Conservation (phyloP, 331 rosid species). For the Phaseolus coccineus region DNA sequence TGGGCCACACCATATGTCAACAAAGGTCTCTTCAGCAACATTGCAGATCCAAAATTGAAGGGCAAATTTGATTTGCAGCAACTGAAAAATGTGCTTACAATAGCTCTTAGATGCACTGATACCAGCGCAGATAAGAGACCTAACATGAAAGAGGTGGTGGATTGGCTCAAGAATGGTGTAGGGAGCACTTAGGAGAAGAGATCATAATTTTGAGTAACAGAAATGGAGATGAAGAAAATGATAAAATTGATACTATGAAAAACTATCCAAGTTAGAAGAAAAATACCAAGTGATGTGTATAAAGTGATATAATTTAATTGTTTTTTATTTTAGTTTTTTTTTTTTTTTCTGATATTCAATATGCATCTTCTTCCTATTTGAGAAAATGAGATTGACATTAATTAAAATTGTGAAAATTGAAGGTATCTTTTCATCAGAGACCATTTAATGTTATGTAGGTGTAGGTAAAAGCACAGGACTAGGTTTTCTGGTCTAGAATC, state of each 20-base stretch:
- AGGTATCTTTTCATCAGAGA: constrained; percentile 27
- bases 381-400: constrained; percentile 3
- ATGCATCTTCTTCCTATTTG: neutral
- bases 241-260: constrained; percentile 47
- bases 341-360: neutral
- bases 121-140: constrained; percentile 61
- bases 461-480: neutral
- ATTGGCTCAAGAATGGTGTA: constrained; percentile 57
- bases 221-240: constrained; percentile 35
- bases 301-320: constrained; percentile 41
- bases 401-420: constrained; percentile 14
- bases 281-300: constrained; percentile 36
- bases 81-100: constrained; percentile 49
- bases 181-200: constrained; percentile 31
- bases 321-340: neutral
- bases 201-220: neutral
- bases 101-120: constrained; percentile 68
- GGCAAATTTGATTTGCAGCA: constrained; percentile 58
- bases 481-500: neutral
- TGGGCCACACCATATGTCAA: constrained; percentile 71
- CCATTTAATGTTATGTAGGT: neutral
- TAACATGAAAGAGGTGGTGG: constrained; percentile 64
- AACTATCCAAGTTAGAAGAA: constrained; percentile 35
- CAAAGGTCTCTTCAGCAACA: constrained; percentile 55
- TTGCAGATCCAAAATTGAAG: constrained; percentile 68